Percentiles rank a stretch among this genome's conserved stretches.
Conservation (phyloP, 2,329 filamentous ascomycete genomes). For the Myriangium duriaei region DNA sequence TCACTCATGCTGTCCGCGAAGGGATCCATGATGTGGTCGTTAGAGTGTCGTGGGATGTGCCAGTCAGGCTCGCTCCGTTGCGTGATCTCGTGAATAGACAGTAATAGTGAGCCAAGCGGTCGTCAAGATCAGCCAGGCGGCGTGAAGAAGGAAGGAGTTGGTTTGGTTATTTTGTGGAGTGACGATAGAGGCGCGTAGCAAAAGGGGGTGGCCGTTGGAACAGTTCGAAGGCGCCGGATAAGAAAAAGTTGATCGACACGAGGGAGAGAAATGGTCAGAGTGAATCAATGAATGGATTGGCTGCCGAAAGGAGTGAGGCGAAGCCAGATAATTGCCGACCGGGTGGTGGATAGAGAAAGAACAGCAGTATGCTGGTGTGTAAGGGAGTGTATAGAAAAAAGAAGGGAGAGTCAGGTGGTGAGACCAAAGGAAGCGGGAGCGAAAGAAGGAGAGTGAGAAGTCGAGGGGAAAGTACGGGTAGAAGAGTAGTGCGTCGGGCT, state of each 20-base stretch:
- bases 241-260: conserved; percentile 1
- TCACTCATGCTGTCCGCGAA: conserved; percentile 21
- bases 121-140: background rate
- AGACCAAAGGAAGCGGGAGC: conserved; percentile 5
- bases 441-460: conserved; percentile 14
- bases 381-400: conserved; percentile 4
- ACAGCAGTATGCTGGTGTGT: conserved; percentile 3
- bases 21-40: conserved; percentile 17
- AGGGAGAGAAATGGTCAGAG: conserved; percentile 1
- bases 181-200: background rate
- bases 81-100: conserved; percentile 1
- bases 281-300: conserved; percentile 2
- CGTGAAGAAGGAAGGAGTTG: background rate
- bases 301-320: conserved; percentile 1
- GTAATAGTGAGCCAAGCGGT: background rate
- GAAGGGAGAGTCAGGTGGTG: conserved; percentile 1
- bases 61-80: background rate
- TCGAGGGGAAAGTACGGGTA: background rate
- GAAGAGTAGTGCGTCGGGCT: background rate
- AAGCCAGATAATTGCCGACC: conserved; percentile 4
- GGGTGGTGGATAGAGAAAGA: background rate
- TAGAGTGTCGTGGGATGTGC: background rate
- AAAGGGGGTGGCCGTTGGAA: background rate
- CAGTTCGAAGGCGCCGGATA: background rate
- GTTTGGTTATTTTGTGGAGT: background rate